Evolutionary conservation across 2,329 filamentous ascomycete genomes (phyloP).

Genomic region (Botrytis fabae): DNA sequence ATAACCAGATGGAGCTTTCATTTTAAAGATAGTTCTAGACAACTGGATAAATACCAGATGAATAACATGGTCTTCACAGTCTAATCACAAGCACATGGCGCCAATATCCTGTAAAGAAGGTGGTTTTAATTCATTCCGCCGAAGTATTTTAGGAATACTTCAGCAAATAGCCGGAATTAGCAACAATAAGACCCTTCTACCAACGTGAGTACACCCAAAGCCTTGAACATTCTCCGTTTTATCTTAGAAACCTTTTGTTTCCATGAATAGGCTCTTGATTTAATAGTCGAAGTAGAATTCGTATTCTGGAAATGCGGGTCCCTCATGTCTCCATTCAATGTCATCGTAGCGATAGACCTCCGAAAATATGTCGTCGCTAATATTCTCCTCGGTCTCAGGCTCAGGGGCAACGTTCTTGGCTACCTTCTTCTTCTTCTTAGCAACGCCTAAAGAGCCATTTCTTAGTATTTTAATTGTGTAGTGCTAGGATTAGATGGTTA

Average conservation of each 20-base stretch:
- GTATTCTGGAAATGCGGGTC: accelerated
- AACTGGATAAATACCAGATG: neutral
- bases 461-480: neutral
- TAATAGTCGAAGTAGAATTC: neutral
- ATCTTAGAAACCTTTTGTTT: accelerated
- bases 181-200: neutral
- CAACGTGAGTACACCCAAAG: neutral
- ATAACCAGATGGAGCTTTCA: neutral
- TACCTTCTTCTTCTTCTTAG: neutral
- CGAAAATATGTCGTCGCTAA: neutral
- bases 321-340: neutral
- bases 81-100: neutral
- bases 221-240: neutral
- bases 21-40: neutral
- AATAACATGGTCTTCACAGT: neutral
- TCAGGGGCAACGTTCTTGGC: neutral
- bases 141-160: neutral
- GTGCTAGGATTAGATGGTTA: neutral
- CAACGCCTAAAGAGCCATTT: neutral
- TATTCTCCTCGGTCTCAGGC: neutral
- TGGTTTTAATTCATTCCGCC: neutral
- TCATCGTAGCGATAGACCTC: accelerated
- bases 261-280: neutral
- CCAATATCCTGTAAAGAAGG: neutral
- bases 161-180: too few species aligned